phyloP scores from a whole-genome alignment of 768 basidiomycete genomes.

The Collybia nuda region DNA sequence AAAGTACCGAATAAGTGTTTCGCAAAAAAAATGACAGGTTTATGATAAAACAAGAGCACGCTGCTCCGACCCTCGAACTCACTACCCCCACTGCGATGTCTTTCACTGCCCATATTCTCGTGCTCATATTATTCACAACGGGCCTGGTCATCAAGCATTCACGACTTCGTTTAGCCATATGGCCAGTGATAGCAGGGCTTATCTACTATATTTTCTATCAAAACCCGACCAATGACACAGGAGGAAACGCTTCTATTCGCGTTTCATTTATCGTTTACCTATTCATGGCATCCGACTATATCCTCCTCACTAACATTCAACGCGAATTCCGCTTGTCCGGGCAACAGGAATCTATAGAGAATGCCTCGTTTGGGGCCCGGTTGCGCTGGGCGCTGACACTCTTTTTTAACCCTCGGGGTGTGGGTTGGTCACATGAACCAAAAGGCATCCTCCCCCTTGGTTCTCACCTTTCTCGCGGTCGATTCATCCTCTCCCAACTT shows the following conservation, averaged over 20 bases:
- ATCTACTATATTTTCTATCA: conserved; percentile 7
- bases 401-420: conserved; percentile 21
- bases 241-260: conserved; percentile 7
- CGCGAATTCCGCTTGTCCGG: conserved; percentile 14
- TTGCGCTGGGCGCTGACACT: conserved; percentile 21
- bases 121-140: too few relatives aligned
- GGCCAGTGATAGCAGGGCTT: conserved; percentile 3
- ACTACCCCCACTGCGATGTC: too few relatives aligned
- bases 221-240: background rate
- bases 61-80: too few relatives aligned
- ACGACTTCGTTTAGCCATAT: conserved; percentile 11
- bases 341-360: conserved; percentile 13
- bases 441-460: conserved; percentile 14
- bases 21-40: too few relatives aligned
- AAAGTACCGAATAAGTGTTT: too few relatives aligned
- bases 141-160: conserved; percentile 9
- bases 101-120: too few relatives aligned
- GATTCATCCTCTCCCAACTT: conserved; percentile 20
- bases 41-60: too few relatives aligned
- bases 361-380: conserved; percentile 17
- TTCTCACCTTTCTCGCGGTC: conserved; percentile 13
- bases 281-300: conserved; percentile 6
- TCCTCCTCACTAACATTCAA: conserved; percentile 27
- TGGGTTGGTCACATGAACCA: conserved; percentile 28
- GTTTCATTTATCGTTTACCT: background rate